phyloP scores from a whole-genome alignment of 2,329 filamentous ascomycete genomes.

The Apiospora kogelbergensis region DNA sequence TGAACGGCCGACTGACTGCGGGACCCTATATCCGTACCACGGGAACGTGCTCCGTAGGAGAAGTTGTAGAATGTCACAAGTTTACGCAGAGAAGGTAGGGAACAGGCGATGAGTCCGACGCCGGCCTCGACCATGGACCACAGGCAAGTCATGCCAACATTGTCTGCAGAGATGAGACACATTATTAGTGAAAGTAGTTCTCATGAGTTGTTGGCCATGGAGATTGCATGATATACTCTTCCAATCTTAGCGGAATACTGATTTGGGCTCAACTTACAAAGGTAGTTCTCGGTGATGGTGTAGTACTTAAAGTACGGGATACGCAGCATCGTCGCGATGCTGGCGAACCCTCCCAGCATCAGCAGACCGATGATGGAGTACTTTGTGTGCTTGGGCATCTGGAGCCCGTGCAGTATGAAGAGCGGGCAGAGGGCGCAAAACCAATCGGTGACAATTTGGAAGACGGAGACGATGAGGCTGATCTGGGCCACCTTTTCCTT shows the following conservation, averaged over 20 bases:
- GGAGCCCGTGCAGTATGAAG: slow-evolving; percentile 27
- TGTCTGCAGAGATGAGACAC: slow-evolving; percentile 4
- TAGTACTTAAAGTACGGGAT: slow-evolving; percentile 15
- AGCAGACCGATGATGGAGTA: slow-evolving; percentile 14
- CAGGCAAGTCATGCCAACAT: slow-evolving; percentile 14
- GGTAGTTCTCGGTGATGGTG: slow-evolving; percentile 8
- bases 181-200: neutral
- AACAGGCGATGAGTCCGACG: slow-evolving; percentile 19
- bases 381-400: slow-evolving; percentile 26
- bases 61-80: neutral
- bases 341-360: slow-evolving; percentile 14
- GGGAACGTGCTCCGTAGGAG: neutral
- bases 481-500: slow-evolving; percentile 16
- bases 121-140: slow-evolving; percentile 18
- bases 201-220: neutral
- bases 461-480: slow-evolving; percentile 21
- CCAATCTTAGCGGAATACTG: no score
- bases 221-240: no score
- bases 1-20: neutral
- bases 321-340: slow-evolving; percentile 14
- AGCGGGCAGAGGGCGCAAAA: slow-evolving; percentile 28
- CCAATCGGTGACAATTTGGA: slow-evolving; percentile 28
- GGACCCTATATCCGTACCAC: neutral
- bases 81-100: slow-evolving; percentile 18
- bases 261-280: no score